phyloP scores from a whole-genome alignment of 2,329 filamentous ascomycete genomes.

The Fusarium odoratissimum region DNA sequence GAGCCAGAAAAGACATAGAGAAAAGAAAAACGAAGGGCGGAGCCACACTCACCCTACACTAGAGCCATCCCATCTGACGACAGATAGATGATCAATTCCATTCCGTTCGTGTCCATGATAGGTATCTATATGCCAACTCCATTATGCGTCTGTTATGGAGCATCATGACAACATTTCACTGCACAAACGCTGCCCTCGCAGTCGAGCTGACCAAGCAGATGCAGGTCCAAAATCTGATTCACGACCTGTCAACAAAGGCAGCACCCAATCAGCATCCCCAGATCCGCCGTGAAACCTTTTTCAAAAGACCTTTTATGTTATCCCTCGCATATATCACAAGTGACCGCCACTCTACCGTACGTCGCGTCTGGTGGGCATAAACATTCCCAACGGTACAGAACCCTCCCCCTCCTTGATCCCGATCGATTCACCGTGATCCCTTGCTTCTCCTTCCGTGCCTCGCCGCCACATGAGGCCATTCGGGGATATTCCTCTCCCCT shows the following conservation, averaged over 20 bases:
- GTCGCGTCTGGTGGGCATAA: neutral
- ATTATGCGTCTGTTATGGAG: slow-evolving; percentile 17
- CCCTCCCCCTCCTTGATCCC: neutral
- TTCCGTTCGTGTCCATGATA: neutral
- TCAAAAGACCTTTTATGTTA: slow-evolving; percentile 1
- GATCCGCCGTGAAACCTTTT: slow-evolving; percentile 1
- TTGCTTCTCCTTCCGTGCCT: slow-evolving; percentile 29
- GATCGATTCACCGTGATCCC: slow-evolving; percentile 27
- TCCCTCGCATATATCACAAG: slow-evolving; percentile 27
- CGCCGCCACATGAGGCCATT: slow-evolving; percentile 33
- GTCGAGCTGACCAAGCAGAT: slow-evolving; percentile 2
- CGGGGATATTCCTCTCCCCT: slow-evolving; percentile 6
- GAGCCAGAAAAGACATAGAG: neutral
- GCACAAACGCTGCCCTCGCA: neutral
- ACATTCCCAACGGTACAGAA: neutral
- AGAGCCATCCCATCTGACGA: neutral
- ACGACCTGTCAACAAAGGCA: slow-evolving; percentile 33
- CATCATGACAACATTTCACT: slow-evolving; percentile 5
- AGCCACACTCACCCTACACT: neutral
- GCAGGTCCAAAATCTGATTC: slow-evolving; percentile 5
- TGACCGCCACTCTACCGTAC: slow-evolving; percentile 3
- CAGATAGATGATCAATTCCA: slow-evolving; percentile 21
- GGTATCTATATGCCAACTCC: neutral
- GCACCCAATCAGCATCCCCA: slow-evolving; percentile 14
- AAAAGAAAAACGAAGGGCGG: neutral